These are phyloP conservation scores for Brassica hybrid DNA, from an alignment of 441 rosid species.

Conservation along the genomic window DNA sequence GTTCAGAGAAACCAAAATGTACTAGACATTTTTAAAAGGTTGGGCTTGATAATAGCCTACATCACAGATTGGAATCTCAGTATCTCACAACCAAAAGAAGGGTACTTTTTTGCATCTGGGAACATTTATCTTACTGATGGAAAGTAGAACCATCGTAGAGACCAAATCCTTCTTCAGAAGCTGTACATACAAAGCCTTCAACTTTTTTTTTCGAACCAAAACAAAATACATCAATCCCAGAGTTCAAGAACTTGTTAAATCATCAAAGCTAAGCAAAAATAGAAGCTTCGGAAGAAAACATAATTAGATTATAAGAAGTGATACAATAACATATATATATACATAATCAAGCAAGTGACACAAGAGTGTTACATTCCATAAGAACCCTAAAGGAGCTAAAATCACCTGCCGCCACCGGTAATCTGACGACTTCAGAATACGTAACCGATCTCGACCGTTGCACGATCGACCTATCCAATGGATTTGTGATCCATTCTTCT, in stretches of 20 bases:
- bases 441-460: background rate
- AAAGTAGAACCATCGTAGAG: background rate
- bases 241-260: no score
- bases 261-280: no score
- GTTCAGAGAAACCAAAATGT: background rate
- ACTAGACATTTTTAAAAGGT: conserved; percentile 10
- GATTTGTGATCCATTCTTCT: no score
- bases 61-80: background rate
- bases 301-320: no score
- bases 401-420: conserved; percentile 55
- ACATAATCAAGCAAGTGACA: conserved; percentile 1
- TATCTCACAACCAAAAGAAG: background rate
- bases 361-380: background rate
- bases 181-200: conserved; percentile 8
- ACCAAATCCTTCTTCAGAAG: background rate
- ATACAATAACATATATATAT: no score
- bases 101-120: background rate
- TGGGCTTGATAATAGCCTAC: conserved; percentile 21
- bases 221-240: no score
- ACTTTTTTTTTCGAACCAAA: no score
- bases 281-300: no score
- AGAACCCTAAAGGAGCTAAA: background rate
- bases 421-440: conserved; percentile 70
- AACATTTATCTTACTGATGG: background rate
- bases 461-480: no score